Base-by-base conservation (phyloP, 495 filamentous ascomycete genomes). In the Aspergillus incahuasiensis region DNA sequence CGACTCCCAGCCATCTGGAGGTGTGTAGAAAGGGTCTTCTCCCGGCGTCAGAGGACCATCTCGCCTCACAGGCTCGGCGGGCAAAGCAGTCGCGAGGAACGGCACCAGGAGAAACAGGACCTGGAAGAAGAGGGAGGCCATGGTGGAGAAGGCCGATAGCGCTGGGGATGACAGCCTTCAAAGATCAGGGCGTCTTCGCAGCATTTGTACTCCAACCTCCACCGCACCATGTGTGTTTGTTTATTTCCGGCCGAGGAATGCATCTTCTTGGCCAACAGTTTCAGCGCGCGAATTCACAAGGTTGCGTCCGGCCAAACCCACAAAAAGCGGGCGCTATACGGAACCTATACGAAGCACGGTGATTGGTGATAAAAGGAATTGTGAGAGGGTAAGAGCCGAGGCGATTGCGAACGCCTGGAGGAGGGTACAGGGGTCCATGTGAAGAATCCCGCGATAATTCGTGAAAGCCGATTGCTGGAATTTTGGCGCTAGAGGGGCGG, bases 1-100 rank as follows among this genome's bases (percentile, higher is more conserved):
- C 0, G 58, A 52, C 56, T 77, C 69, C 46, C 67, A 79, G 39
- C 65, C 65, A 6, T 52, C 38, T 11, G 78, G 76, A 0, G 77
- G 68, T 0, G 56, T 63, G 58, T 82, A 81, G 65, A 73, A 82
- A 11, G 75, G 73, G 43, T 81, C 79, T 39, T 60, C 34, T 8
- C 43, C 47, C 12, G 61, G 61, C 21, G 32, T 20, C 0, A 53
- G 20, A n/a, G 55, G 60, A 3, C 58, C 53, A 19, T 13, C 44
- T 28, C 18, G 35, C 15, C 18, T 34, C 42, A 35, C n/a, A 34
- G 40, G n/a, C 11, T n/a, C 28, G 3, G 48, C 34, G 7, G 55
- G 55, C 42, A 48, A 47, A 21, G 30, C 55, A 41, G 45, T 16
- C 19, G 48, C 42, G 38, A 58, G 45, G 1, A 55, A 43, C 5